phyloP scores from a whole-genome alignment of 106 monocot species.

The Dactylorhiza incarnata region DNA sequence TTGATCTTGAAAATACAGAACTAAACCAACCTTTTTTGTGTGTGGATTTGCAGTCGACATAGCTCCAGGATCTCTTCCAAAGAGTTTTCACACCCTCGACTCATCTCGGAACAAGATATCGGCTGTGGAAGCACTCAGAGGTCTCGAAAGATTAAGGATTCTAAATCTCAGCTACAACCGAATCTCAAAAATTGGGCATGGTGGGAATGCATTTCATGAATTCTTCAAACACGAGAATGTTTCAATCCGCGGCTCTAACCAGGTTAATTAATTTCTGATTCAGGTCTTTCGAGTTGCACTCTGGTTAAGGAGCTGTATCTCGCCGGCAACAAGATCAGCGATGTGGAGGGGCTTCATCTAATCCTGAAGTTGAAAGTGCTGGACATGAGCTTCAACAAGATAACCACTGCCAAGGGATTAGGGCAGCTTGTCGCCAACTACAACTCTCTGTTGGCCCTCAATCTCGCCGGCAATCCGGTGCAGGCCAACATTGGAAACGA shows the following conservation, averaged over 20 bases:
- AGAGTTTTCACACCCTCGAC: conserved; percentile 73
- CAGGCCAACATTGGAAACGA: conserved; percentile 71
- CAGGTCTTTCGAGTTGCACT: not conserved
- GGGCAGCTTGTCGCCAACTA: conserved; percentile 76
- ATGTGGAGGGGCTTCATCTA: conserved; percentile 76
- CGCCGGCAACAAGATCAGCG: conserved; percentile 78
- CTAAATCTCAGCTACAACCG: conserved; percentile 74
- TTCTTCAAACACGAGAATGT: too few relatives aligned
- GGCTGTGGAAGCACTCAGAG: conserved; percentile 76
- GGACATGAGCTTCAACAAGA: conserved; percentile 56
- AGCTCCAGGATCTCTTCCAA: conserved; percentile 73
- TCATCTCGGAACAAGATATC: conserved; percentile 79
- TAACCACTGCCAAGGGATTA: conserved; percentile 58
- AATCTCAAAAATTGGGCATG: conserved; percentile 78
- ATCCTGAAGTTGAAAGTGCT: conserved; percentile 59
- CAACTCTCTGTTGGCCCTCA: conserved; percentile 47
- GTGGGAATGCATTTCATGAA: conserved; percentile 15
- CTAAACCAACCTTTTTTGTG: not conserved
- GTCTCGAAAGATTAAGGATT: conserved; percentile 62
- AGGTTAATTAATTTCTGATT: not conserved
- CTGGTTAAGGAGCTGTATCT: conserved; percentile 65
- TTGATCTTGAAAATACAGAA: too few relatives aligned
- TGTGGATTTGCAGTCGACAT: conserved; percentile 43
- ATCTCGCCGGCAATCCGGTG: conserved; percentile 57
- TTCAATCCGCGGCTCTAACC: too few relatives aligned